A percentile compares a stretch with the other conserved stretches of the same genome.
phyloP scores from a whole-genome alignment of 805 yeast genomes.

The Barnettozyma wickerhamii region DNA sequence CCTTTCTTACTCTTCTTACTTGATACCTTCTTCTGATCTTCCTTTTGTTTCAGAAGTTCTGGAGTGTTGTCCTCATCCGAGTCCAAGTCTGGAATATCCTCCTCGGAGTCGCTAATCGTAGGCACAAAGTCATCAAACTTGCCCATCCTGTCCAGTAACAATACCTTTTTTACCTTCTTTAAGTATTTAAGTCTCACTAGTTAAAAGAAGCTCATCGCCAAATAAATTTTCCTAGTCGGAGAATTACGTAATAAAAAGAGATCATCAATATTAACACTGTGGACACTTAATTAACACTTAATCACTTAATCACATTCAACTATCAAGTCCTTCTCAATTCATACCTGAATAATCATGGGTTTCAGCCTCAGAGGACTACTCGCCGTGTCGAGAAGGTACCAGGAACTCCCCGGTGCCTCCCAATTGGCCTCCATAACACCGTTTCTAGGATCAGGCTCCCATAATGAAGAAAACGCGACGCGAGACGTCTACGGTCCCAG shows the following conservation, averaged over 20 bases:
- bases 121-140: conserved; percentile 56
- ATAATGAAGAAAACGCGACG: background rate
- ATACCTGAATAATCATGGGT: too few species aligned
- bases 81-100: conserved; percentile 54
- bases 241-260: too few species aligned
- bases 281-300: too few species aligned
- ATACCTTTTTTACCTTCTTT: background rate
- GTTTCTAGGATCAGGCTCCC: background rate
- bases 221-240: conserved; percentile 3
- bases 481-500: conserved; percentile 39
- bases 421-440: conserved; percentile 1
- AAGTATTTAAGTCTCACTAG: too few species aligned
- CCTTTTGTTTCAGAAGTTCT: conserved; percentile 7
- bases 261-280: too few species aligned
- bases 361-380: conserved; percentile 6
- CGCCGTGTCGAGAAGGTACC: conserved; percentile 5
- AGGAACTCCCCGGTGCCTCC: conserved; percentile 2
- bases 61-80: conserved; percentile 29
- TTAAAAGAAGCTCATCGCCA: conserved; percentile 14
- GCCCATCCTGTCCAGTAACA: conserved; percentile 14
- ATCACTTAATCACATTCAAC: too few species aligned
- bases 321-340: too few species aligned
- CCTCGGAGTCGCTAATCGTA: conserved; percentile 76
- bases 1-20: conserved; percentile 21
- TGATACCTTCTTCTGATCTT: conserved; percentile 1